Conservation (phyloP, 495 filamentous ascomycete species). For the Daldinia vernicosa region DNA sequence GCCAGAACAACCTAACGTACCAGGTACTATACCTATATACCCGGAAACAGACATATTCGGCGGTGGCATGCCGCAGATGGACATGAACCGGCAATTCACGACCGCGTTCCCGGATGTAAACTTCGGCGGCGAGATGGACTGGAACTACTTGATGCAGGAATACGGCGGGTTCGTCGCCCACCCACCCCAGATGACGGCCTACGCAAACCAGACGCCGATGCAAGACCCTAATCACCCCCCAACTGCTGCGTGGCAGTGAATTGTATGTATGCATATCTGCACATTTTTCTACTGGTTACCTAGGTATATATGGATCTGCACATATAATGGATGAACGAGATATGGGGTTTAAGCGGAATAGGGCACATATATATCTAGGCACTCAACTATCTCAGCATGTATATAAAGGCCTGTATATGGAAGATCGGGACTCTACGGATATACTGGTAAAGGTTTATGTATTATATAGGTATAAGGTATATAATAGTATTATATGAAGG, state of each 20-base stretch:
- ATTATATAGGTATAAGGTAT: slow-evolving; percentile 4
- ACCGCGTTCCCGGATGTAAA: slow-evolving; percentile 50
- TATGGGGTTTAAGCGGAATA: neutral
- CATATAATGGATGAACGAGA: slow-evolving; percentile 1
- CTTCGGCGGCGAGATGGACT: slow-evolving; percentile 54
- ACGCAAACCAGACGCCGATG: slow-evolving; percentile 32
- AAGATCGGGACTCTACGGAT: neutral
- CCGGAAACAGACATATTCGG: slow-evolving; percentile 38
- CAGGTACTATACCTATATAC: slow-evolving; percentile 34
- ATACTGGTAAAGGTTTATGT: neutral
- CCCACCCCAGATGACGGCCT: slow-evolving; percentile 33
- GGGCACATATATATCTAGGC: slow-evolving; percentile 18
- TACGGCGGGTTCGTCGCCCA: slow-evolving; percentile 50
- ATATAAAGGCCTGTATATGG: slow-evolving; percentile 7
- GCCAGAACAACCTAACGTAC: slow-evolving; percentile 24
- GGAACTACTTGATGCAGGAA: slow-evolving; percentile 55
- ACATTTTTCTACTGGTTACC: neutral
- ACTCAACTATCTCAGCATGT: slow-evolving; percentile 16
- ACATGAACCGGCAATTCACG: slow-evolving; percentile 44
- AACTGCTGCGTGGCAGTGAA: slow-evolving; percentile 30
- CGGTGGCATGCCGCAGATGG: slow-evolving; percentile 32
- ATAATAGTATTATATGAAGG: neutral
- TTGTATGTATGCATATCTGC: slow-evolving; percentile 1
- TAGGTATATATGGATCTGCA: slow-evolving; percentile 2
- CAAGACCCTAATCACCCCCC: slow-evolving; percentile 23